These are phyloP conservation scores for Stagonosporopsis rhizophila DNA, from an alignment of 2,329 filamentous ascomycete species.

Conservation along the genomic window DNA sequence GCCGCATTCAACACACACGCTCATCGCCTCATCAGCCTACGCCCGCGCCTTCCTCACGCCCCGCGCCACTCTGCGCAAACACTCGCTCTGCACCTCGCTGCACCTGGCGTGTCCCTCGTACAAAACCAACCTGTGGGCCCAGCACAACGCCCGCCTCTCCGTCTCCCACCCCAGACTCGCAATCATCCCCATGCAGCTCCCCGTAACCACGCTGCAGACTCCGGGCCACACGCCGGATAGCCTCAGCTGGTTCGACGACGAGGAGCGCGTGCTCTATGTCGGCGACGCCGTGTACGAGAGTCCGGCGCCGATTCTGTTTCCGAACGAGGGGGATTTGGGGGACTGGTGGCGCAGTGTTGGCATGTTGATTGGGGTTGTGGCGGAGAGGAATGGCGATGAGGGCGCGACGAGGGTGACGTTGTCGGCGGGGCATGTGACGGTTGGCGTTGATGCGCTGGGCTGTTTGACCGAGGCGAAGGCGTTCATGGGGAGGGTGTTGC, in stretches of 20 bases:
- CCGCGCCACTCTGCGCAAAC: conserved; percentile 1
- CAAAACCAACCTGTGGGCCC: conserved; percentile 2
- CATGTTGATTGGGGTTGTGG: conserved; percentile 4
- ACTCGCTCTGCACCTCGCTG: conserved; percentile 10
- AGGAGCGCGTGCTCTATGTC: conserved; percentile 19
- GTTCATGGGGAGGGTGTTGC: conserved; percentile 20
- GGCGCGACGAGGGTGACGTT: neutral
- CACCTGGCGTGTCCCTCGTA: neutral
- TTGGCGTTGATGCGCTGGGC: conserved; percentile 10
- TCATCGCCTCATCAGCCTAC: conserved; percentile 2
- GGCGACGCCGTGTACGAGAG: conserved; percentile 19
- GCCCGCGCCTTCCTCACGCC: conserved; percentile 3
- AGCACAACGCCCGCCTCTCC: neutral
- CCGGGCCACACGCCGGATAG: conserved; percentile 24
- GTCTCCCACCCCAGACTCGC: neutral
- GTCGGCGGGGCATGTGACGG: conserved; percentile 17
- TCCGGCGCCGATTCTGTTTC: conserved; percentile 18
- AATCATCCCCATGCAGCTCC: neutral
- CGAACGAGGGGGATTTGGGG: conserved; percentile 14
- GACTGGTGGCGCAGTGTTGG: conserved; percentile 21
- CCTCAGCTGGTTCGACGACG: conserved; percentile 16
- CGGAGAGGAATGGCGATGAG: neutral
- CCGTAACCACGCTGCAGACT: conserved; percentile 15
- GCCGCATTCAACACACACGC: neutral
- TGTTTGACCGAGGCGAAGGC: conserved; percentile 11